These are phyloP conservation scores for Ophiocordyceps unilateralis DNA, from an alignment of 2,329 filamentous ascomycete species.

Conservation along the genomic window DNA sequence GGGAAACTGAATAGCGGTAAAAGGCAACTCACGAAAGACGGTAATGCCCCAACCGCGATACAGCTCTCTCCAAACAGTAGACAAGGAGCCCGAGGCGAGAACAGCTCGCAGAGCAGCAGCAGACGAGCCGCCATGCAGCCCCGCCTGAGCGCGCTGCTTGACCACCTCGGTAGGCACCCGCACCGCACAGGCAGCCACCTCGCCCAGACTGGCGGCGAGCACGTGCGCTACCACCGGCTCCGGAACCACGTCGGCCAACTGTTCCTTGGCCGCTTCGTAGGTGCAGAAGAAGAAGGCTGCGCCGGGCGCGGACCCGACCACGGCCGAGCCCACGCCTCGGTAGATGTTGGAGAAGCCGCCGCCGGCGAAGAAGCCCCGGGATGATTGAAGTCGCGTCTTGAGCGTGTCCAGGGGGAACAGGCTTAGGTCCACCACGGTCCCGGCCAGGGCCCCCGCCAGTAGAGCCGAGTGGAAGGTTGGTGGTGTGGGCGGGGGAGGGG, in stretches of 20 bases:
- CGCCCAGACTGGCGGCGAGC: constrained; percentile 68
- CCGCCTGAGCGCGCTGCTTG: constrained; percentile 90
- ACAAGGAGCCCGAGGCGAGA: too few species aligned
- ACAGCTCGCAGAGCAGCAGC: constrained; percentile 54
- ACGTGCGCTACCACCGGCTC: constrained; percentile 45
- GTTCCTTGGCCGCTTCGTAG: constrained; percentile 59
- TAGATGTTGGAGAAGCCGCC: constrained; percentile 90
- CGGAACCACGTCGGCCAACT: constrained; percentile 20
- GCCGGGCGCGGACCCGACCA: constrained; percentile 82
- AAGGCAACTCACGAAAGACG: constrained; percentile 88
- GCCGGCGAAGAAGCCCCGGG: constrained; percentile 56
- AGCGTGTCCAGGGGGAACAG: constrained; percentile 97
- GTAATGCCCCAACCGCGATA: constrained; percentile 90
- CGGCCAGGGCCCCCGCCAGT: constrained; percentile 74
- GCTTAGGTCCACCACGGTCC: constrained; percentile 89
- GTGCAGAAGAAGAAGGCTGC: constrained; percentile 96
- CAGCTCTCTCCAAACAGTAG: constrained; percentile 66
- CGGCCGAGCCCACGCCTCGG: constrained; percentile 72
- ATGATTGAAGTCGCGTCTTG: constrained; percentile 90
- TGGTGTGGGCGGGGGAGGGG: neutral
- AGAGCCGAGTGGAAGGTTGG: constrained; percentile 42
- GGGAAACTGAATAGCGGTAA: constrained; percentile 93
- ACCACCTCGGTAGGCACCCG: constrained; percentile 91
- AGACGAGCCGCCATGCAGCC: constrained; percentile 57
- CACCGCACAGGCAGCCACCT: constrained; percentile 82